Evolutionary conservation across 2,329 filamentous ascomycete genomes (phyloP), one percentile per base, ranked within the genome.

Genomic region (Calonectria hongkongensis): DNA sequence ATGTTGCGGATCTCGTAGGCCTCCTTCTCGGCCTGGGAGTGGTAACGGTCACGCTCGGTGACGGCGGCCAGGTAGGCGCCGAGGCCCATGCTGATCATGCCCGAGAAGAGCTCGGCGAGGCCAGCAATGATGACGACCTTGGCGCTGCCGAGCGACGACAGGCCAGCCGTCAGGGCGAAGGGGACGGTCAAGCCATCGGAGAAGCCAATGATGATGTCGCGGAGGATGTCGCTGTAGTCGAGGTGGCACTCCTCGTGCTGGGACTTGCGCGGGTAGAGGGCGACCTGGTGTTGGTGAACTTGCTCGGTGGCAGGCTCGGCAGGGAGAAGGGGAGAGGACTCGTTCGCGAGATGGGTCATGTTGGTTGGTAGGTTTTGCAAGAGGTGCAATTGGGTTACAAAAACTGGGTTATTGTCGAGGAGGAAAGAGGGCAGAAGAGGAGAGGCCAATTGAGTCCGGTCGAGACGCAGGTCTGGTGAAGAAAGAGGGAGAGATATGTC

Each of bases 141-240:
- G 39, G 91, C 92, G 80, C 90, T 87, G n/a, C 92, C 92, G 56
- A 94, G 85, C 64, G 88, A 89, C 2, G 91, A 92, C 2, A 96
- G 87, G 16, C 94, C 94, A 0, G 94, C 94, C 0, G 93, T 95
- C 45, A 96, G 86, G 18, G 94, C 94, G 77, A 96, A 96, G 0
- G 94, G 94, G 0, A 96, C 94, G 0, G 94, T 96, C 77, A 96
- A 88, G 18, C 94, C 94, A 80, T 96, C 94, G 0, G 94, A 92
- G 77, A 95, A 92, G 66, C 94, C 94, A 76, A 96, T 92, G 72
- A 94, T 95, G 74, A 92, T 88, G 82, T 94, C 92, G 56, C 89
- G 88, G 18, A 92, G 83, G 66, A 91, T 79, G 69, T 86, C 84
- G 72, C 83, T 83, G 76, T 87, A 81, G 78, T 84, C 83, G 65